Base-by-base conservation (phyloP, 306 rosid species). In the Trifolium subterraneum region DNA sequence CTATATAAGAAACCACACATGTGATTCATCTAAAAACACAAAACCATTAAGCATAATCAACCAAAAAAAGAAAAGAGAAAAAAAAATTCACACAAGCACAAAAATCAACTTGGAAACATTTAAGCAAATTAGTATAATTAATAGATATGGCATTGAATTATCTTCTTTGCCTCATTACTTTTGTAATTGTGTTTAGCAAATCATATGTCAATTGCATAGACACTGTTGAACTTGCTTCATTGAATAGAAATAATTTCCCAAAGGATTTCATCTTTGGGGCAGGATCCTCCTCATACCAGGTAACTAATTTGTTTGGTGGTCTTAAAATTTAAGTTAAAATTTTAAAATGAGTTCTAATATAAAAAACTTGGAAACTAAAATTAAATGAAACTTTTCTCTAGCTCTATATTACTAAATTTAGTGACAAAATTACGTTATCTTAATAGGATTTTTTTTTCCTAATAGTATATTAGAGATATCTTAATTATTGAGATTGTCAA, bases 201-300 rank as follows among this genome's bases (percentile, higher is more conserved):
- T 27, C 59, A 3, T 38, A 55, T 35, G 19, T 71, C 15, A 63
- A 15, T 38, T 65, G 38, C 65, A 10, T 3, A 27, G 16, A 65
- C 41, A 25, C 35, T 4, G 51, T 2, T 35, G 64, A 42, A 39
- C 25, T 64, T 60, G 50, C 79, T 48, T 60, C 76, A 0, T 63
- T 84, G 38, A 87, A 80, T 74, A 73, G 82, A 4, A 55, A 45
- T 12, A 82, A 79, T 55, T 87, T 84, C 59, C 91, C 91, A 7
- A 35, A 44, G 0, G 75, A 72, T 15, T 72, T 77, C 22, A 68
- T 68, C 13, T 76, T 85, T 68, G 84, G 84, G 0, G 72, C 82
- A 0, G 84, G 80, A 10, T 84, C 87, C 10, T 72, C 87, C 0
- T 45, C 87, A 0, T 80, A 80, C 58, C 87, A 84, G 82, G 86